Conservation (phyloP, 1,284 basidiomycete species). For the Coriolopsis trogii region DNA sequence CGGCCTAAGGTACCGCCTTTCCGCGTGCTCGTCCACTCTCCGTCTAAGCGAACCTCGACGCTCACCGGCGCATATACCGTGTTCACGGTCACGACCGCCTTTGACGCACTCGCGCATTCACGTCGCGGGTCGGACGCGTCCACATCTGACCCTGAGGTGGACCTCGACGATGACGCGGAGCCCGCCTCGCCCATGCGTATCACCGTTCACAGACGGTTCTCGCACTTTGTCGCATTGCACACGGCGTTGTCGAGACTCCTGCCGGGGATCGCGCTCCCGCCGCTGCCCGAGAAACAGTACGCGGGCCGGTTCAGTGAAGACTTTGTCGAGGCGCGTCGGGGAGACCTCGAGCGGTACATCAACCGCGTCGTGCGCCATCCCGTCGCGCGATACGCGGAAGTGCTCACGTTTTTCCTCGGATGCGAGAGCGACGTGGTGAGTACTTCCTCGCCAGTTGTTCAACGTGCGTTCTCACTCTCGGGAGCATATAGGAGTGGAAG, state of each 20-base stretch:
- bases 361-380: conserved; percentile 76
- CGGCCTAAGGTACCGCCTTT: conserved; percentile 71
- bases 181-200: conserved; percentile 51
- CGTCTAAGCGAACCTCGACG: conserved; percentile 67
- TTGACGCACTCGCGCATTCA: conserved; percentile 40
- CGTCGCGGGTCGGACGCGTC: conserved; percentile 28
- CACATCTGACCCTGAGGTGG: conserved; percentile 25
- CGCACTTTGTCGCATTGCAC: conserved; percentile 81
- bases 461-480: background rate
- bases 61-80: conserved; percentile 75
- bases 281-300: conserved; percentile 84
- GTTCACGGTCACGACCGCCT: conserved; percentile 78
- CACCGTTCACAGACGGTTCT: conserved; percentile 81
- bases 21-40: conserved; percentile 77
- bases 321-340: conserved; percentile 81
- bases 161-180: conserved; percentile 24
- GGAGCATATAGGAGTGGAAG: conserved; percentile 65
- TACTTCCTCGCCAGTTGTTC: background rate
- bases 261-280: conserved; percentile 78
- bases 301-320: conserved; percentile 77
- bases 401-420: conserved; percentile 79
- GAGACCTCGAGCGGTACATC: conserved; percentile 81
- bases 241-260: conserved; percentile 66
- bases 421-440: conserved; percentile 73
- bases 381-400: conserved; percentile 75